Evolutionary conservation across 257 asterid genomes (phyloP), one percentile per base, ranked within the genome.

Genomic region (Mitragyna speciosa): DNA sequence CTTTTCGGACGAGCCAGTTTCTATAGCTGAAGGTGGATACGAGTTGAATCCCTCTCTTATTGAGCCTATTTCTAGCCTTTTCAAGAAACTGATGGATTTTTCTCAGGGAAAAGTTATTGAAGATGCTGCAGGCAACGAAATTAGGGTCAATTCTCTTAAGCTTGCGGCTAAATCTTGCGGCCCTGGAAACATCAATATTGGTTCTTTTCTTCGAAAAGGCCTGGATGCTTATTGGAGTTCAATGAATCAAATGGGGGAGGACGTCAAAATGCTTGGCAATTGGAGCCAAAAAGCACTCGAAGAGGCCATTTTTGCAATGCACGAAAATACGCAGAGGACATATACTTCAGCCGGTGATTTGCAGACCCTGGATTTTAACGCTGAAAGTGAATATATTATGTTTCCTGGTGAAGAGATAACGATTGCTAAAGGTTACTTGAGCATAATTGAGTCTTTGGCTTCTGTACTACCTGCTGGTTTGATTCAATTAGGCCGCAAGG

Each of bases 351-450:
- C 97, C 0, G 90, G 84, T 67, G 92, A 90, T 81, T 79, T 94
- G 78, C 36, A 82, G 24, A 63, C 5, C 12, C 90, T 94, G 33
- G 98, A 94, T 77, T 94, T 82, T 76, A 75, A 75, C 80, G 94
- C 97, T 2, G 98, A 94, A 80, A 90, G 88, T 22, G 95, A 91
- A 81, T 94, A 94, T 65, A 72, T 81, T 0, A 85, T 90, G 90
- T 94, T 87, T 24, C 95, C 94, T 6, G 98, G 98, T 1, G 97
- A 94, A 68, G 97, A 94, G 76, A 81, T 91, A 11, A 91, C 97
- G 8, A 90, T 94, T 45, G 96, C 91, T 0, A 83, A 83, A 63
- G 98, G 98, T 1, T 93, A 93, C 79, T 84, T 86, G 17, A 84
- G 90, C 64, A 88, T 93, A 24, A 56, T 93, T 63, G 86, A 94